Evolutionary conservation across 805 yeast species (phyloP).

Genomic region (Wickerhamiella parazyma): DNA sequence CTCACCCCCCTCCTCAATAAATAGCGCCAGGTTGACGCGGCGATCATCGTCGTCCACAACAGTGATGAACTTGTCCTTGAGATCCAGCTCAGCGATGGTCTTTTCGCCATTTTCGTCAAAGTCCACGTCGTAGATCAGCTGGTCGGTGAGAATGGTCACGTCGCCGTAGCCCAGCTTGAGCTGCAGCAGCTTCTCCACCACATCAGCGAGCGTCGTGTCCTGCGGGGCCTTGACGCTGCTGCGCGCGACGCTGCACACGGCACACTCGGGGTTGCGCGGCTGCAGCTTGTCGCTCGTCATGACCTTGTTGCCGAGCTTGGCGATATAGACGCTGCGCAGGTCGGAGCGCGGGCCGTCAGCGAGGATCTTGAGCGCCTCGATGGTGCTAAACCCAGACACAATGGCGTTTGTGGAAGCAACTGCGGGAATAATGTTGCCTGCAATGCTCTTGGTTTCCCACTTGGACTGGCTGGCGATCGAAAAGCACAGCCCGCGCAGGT

Average conservation of each 20-base stretch:
- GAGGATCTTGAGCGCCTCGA: conserved; percentile 52
- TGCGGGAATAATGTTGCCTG: conserved; percentile 97
- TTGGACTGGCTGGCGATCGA: conserved; percentile 67
- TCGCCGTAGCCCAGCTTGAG: conserved; percentile 42
- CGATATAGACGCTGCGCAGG: conserved; percentile 37
- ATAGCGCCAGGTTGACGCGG: conserved; percentile 38
- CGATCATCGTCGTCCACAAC: conserved; percentile 75
- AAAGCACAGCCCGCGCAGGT: conserved; percentile 74
- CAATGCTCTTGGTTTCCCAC: conserved; percentile 81
- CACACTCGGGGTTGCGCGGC: conserved; percentile 57
- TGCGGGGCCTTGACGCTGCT: conserved; percentile 19
- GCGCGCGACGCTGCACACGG: conserved; percentile 32
- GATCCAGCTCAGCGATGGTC: conserved; percentile 38
- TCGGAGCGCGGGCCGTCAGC: conserved; percentile 17
- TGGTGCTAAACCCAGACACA: conserved; percentile 75
- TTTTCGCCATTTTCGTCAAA: conserved; percentile 61
- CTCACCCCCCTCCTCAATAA: conserved; percentile 16
- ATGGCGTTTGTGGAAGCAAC: conserved; percentile 97
- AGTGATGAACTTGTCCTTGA: conserved; percentile 52
- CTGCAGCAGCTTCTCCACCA: conserved; percentile 37
- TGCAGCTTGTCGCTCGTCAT: conserved; percentile 49
- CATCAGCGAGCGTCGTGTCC: conserved; percentile 32
- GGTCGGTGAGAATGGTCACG: conserved; percentile 41
- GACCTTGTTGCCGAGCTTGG: conserved; percentile 44
- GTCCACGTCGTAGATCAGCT: conserved; percentile 69